Evolutionary conservation across 495 filamentous ascomycete species (phyloP), one percentile per base, ranked within the genome.

Genomic region (Xylaria curta): DNA sequence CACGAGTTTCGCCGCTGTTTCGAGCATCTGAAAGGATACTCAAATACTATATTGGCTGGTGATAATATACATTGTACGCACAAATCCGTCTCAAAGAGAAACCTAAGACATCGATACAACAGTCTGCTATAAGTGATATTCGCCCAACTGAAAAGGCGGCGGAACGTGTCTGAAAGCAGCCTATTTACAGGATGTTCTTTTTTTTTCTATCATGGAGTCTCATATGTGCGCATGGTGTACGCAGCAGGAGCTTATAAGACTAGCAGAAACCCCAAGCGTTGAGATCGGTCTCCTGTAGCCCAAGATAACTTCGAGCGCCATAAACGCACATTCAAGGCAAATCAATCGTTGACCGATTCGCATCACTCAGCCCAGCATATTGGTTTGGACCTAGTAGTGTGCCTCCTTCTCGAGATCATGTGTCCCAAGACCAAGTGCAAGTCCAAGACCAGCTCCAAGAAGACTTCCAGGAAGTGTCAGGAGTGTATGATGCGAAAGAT

Each of bases 381-480:
- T 26, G 9, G 44, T 69, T 9, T 69, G 19, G 36, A 19, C 28
- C 17, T n/a, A 69, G 58, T 47, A 49, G 63, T 53, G 68, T 65
- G 60, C 69, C 47, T 71, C 26, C n/a, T 64, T 58, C 12, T 71
- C 60, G 60, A 62, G 33, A 47, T 49, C 33, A 64, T 54, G 69
- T 71, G 69, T 58, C 24, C 69, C 21, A 71, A 70, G 58, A 60
- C 46, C 31, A 70, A 47, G 60, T 44, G 47, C 47, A 71, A 65
- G 69, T 71, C 60, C 15, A 71, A 53, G 36, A 33, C 59, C 46
- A 26, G 56, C 44, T 17, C 54, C 38, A 61, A 51, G 44, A 42
- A 47, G 31, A 36, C 58, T 5, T 68, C 54, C 24, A 60, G n/a
- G 40, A 69, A 62, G 44, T 71, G 69, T 31, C 36, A 2, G 19